Evolutionary conservation across 2,329 filamentous ascomycete species (phyloP).

Genomic region (Calonectria henricotiae): DNA sequence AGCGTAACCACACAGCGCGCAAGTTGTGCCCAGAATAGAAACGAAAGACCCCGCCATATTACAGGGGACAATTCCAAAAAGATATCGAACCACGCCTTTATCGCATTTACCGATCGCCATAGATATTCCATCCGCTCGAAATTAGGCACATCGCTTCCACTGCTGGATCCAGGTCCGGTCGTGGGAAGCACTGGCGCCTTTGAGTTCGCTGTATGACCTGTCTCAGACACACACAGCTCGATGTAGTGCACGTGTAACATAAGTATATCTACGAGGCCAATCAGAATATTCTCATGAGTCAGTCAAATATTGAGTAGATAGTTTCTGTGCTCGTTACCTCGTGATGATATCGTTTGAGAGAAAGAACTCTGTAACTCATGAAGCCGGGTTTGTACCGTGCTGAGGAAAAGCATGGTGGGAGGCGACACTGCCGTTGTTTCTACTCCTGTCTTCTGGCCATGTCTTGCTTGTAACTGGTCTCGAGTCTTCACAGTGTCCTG

Average conservation of each 20-base stretch:
- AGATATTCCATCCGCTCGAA: conserved; percentile 17
- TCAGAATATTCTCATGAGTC: background rate
- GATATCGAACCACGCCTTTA: conserved; percentile 7
- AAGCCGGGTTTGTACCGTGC: background rate
- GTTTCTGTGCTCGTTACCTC: background rate
- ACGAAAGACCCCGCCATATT: background rate
- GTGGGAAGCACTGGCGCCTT: background rate
- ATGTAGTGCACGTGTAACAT: conserved; percentile 5
- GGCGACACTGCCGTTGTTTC: background rate
- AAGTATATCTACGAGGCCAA: background rate
- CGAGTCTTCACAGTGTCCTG: background rate
- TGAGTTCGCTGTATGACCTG: background rate
- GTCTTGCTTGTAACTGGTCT: background rate
- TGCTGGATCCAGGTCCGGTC: background rate
- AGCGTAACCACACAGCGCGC: conserved; percentile 6
- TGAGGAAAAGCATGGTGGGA: background rate
- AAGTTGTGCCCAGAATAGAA: conserved; percentile 1
- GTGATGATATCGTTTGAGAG: background rate
- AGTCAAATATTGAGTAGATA: background rate
- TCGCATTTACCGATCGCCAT: background rate
- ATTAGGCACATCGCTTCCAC: background rate
- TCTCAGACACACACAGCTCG: background rate
- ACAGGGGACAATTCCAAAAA: background rate
- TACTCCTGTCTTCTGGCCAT: too few relatives aligned
- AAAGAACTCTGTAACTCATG: background rate